phyloP scores from a whole-genome alignment of 768 basidiomycete genomes.

The Amylocystis lapponica region DNA sequence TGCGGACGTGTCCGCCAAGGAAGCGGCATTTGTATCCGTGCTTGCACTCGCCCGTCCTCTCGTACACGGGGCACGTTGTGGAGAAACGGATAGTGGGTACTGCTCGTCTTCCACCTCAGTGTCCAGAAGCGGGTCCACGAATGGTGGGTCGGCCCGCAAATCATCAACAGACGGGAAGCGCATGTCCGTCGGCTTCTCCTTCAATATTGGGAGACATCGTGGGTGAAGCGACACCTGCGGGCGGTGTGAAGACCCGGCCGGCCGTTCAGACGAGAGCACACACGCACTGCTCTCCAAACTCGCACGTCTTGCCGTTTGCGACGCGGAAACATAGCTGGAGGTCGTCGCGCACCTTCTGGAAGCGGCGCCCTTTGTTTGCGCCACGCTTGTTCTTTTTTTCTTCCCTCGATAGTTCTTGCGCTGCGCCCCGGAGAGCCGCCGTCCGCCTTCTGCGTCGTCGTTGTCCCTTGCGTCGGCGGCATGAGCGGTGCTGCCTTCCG shows the following conservation, averaged over 20 bases:
- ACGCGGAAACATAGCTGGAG: slow-evolving; percentile 79
- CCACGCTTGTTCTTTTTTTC: slow-evolving; percentile 73
- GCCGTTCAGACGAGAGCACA: too few relatives aligned
- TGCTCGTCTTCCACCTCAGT: slow-evolving; percentile 23
- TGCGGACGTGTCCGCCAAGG: slow-evolving; percentile 67
- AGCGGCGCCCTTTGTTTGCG: slow-evolving; percentile 78
- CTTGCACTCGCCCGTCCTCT: slow-evolving; percentile 68
- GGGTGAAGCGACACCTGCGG: slow-evolving; percentile 71
- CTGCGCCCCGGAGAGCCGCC: slow-evolving; percentile 30
- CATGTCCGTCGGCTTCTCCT: slow-evolving; percentile 70
- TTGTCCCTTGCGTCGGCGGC: slow-evolving; percentile 14
- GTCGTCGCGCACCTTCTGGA: slow-evolving; percentile 73
- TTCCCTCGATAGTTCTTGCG: slow-evolving; percentile 49
- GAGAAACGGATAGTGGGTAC: slow-evolving; percentile 37
- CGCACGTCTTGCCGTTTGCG: slow-evolving; percentile 65
- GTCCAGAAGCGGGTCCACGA: slow-evolving; percentile 29
- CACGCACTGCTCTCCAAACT: slow-evolving; percentile 61
- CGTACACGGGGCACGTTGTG: slow-evolving; percentile 61
- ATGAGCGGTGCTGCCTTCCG: slow-evolving; percentile 51
- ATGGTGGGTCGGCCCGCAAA: too few relatives aligned
- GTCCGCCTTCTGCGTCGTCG: slow-evolving; percentile 17
- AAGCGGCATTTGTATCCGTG: slow-evolving; percentile 91
- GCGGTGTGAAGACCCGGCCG: neutral
- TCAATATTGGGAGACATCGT: slow-evolving; percentile 76
- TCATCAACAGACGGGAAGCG: slow-evolving; percentile 46